Evolutionary conservation across 495 filamentous ascomycete species (phyloP), one percentile per base, ranked within the genome.

Genomic region (Melanomma pulvis-pyrius): DNA sequence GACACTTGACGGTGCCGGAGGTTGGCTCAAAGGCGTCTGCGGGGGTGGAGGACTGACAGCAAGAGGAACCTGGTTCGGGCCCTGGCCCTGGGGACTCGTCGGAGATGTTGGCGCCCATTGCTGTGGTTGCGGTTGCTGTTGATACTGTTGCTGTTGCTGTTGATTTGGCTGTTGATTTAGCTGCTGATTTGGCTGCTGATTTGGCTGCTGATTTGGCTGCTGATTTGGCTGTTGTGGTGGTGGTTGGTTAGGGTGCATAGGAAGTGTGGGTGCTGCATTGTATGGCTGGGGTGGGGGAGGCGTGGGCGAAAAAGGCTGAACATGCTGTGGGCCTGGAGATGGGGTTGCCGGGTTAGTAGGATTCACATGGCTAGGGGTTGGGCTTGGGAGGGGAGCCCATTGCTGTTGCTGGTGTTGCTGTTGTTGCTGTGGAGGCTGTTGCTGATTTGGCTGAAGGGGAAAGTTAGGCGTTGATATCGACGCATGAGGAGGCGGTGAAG

Each of bases 271-370:
- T 1, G 65, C 51, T 13, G 21, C 39, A 41, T 50, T 51, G 30
- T 63, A 71, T 19, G 22, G 34, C 34, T 71, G 68, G 1, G 51
- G 55, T 26, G 55, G 63, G 8, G 63, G 63, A 53, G 68, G 57
- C 0, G 63, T 58, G 3, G 63, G 63, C n/a, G 21, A 50, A 29
- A 39, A 57, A 24, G 49, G 34, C 19, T 61, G 51, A 0, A 41
- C 15, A n/a, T 65, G 61, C 30, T 65, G 67, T 22, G 61, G 59
- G 5, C 24, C 25, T n/a, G 54, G 48, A 58, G 50, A 21, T 17
- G 60, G 39, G 13, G 59, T 5, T 13, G 41, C 22, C 13, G 56
- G 51, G 17, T 19, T 36, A 19, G 25, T 21, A 7, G 41, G 50
- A 26, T 51, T 54, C 1, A 19, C 36, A 29, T 32, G 11, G n/a